These are phyloP conservation scores for Mollisia scopiformis DNA, from an alignment of 2,329 filamentous ascomycete genomes.

Conservation along the genomic window DNA sequence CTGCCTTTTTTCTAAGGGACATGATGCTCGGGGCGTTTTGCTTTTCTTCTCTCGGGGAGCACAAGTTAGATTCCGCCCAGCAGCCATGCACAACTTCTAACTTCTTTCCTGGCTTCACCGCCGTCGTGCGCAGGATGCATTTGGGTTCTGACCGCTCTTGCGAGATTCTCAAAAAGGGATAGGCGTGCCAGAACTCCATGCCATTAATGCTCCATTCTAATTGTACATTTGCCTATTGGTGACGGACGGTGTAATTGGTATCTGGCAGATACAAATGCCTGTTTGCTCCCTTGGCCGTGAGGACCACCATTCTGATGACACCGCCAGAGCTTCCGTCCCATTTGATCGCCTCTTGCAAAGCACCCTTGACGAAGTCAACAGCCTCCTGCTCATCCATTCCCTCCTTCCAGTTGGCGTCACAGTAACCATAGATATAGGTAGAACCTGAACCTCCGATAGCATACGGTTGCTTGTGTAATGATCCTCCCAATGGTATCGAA, in stretches of 20 bases:
- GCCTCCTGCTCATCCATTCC: conserved; percentile 92
- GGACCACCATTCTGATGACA: conserved; percentile 96
- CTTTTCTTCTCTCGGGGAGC: conserved; percentile 7
- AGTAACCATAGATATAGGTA: conserved; percentile 99
- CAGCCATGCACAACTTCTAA: background rate
- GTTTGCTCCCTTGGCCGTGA: conserved; percentile 87
- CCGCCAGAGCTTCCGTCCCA: conserved; percentile 99
- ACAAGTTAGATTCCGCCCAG: background rate
- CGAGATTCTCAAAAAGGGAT: background rate
- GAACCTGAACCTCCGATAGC: conserved; percentile 96
- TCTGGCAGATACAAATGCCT: conserved; percentile 96
- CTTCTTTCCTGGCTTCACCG: conserved; percentile 23
- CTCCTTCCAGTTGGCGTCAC: conserved; percentile 94
- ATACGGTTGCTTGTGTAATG: conserved; percentile 95
- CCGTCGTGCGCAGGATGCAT: conserved; percentile 8
- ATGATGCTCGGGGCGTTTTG: background rate
- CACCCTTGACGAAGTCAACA: conserved; percentile 88
- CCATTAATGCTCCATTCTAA: conserved; percentile 35
- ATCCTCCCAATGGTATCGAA: conserved; percentile 93
- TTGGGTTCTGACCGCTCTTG: conserved; percentile 24
- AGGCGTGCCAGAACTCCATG: conserved; percentile 26
- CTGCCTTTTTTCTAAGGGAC: background rate
- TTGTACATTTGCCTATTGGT: conserved; percentile 55
- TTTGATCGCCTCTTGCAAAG: conserved; percentile 93
- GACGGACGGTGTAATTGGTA: conserved; percentile 66